Conservation (phyloP, 768 basidiomycete species). For the Cytidiella melzeri region DNA sequence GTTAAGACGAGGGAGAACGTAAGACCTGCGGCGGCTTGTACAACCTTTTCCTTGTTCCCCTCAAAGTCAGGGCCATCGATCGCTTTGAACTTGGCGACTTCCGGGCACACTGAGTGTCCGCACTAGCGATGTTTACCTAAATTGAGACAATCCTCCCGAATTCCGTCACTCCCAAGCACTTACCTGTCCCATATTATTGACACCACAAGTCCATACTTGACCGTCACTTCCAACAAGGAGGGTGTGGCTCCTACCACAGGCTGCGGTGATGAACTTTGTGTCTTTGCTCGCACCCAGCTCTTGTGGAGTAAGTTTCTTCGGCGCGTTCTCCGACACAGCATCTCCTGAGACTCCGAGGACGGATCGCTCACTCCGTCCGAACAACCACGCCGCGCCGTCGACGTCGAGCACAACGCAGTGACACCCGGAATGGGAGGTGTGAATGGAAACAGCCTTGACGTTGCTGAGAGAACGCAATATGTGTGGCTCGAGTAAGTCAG, state of each 20-base stretch:
- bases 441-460: constrained; percentile 63
- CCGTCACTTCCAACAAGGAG: constrained; percentile 80
- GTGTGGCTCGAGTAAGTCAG: constrained; percentile 84
- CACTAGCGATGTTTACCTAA: too few species aligned
- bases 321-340: constrained; percentile 67
- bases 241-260: constrained; percentile 78
- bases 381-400: constrained; percentile 81
- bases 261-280: constrained; percentile 65
- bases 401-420: constrained; percentile 71
- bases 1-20: constrained; percentile 83
- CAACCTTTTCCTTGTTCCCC: constrained; percentile 57
- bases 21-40: constrained; percentile 75
- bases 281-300: constrained; percentile 56
- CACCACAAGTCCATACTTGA: constrained; percentile 77
- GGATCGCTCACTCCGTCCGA: constrained; percentile 75
- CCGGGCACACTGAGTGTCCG: constrained; percentile 59
- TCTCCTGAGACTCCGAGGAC: constrained; percentile 55
- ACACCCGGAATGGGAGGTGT: constrained; percentile 71
- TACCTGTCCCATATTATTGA: constrained; percentile 80
- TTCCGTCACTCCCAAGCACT: background rate
- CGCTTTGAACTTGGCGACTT: constrained; percentile 59
- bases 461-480: constrained; percentile 86
- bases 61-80: constrained; percentile 49
- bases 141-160: too few species aligned
- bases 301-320: constrained; percentile 50